A percentile compares a stretch with the other conserved stretches of the same genome.
phyloP scores from a whole-genome alignment of 148 eudicot genomes.

The Tetragonia tetragonoides region DNA sequence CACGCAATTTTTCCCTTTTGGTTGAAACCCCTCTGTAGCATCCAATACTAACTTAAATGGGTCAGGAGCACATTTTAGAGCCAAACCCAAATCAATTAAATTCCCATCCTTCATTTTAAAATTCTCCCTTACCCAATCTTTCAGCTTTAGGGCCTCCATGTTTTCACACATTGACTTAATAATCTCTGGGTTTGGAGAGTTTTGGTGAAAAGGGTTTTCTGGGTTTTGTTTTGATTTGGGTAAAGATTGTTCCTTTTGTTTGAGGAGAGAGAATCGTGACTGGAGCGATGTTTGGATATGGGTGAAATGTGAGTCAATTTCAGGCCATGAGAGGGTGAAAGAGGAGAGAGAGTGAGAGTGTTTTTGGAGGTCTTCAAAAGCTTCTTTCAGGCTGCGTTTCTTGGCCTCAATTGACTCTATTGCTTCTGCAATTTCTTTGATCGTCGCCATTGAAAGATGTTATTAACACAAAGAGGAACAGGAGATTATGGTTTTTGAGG shows the following conservation, averaged over 20 bases:
- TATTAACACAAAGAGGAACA: too few species aligned
- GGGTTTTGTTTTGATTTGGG: background rate
- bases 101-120: background rate
- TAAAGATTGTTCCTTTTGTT: background rate
- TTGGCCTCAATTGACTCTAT: conserved; percentile 36
- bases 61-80: conserved; percentile 33
- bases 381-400: conserved; percentile 36
- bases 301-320: conserved; percentile 48
- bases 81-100: conserved; percentile 33
- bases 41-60: conserved; percentile 36
- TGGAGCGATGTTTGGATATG: conserved; percentile 30
- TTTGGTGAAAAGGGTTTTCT: background rate
- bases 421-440: conserved; percentile 36
- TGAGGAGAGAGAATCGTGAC: conserved; percentile 26
- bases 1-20: conserved; percentile 27
- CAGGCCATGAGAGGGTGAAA: conserved; percentile 39
- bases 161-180: conserved; percentile 2
- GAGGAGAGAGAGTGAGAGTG: conserved; percentile 39
- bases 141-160: background rate
- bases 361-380: conserved; percentile 43
- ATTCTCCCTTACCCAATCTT: background rate
- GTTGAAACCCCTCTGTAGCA: conserved; percentile 36
- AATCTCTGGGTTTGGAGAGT: background rate
- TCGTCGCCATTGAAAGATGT: conserved; percentile 23
- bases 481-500: too few species aligned